These are phyloP conservation scores for Apiotrichum veenhuisii DNA, from an alignment of 1,284 basidiomycete genomes.

Conservation along the genomic window DNA sequence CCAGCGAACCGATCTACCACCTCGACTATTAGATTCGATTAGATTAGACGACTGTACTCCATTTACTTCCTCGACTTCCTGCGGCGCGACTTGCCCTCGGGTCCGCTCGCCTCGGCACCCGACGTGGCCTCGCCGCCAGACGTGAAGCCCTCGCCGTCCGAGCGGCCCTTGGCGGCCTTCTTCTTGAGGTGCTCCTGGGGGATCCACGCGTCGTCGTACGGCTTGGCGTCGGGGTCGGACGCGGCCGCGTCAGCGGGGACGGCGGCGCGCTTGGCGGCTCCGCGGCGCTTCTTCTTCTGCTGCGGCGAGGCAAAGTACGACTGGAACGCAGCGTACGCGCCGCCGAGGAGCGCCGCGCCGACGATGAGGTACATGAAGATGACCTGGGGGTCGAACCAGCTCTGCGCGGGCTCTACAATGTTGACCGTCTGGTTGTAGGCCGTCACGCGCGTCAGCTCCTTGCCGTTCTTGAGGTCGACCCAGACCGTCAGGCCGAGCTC, in stretches of 20 bases:
- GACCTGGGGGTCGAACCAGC: slow-evolving; percentile 74
- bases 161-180: slow-evolving; percentile 40
- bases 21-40: too few species aligned
- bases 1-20: background rate
- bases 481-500: slow-evolving; percentile 74
- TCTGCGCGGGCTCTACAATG: slow-evolving; percentile 73
- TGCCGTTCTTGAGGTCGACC: slow-evolving; percentile 53
- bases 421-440: slow-evolving; percentile 76
- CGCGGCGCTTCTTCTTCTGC: slow-evolving; percentile 42
- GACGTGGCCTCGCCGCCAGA: slow-evolving; percentile 35
- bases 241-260: slow-evolving; percentile 37
- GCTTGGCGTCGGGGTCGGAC: slow-evolving; percentile 58
- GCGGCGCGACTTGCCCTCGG: slow-evolving; percentile 32
- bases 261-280: slow-evolving; percentile 33
- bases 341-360: slow-evolving; percentile 60
- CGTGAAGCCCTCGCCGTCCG: slow-evolving; percentile 34
- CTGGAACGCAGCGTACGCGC: slow-evolving; percentile 65
- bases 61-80: slow-evolving; percentile 26
- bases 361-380: slow-evolving; percentile 73
- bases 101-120: slow-evolving; percentile 40
- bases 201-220: slow-evolving; percentile 89
- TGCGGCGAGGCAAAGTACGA: slow-evolving; percentile 58
- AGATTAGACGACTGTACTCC: too few species aligned
- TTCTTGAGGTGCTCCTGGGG: slow-evolving; percentile 78
- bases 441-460: slow-evolving; percentile 53